These are phyloP conservation scores for Schwanniomyces vanrijiae DNA, from an alignment of 805 yeast genomes.

Conservation along the genomic window DNA sequence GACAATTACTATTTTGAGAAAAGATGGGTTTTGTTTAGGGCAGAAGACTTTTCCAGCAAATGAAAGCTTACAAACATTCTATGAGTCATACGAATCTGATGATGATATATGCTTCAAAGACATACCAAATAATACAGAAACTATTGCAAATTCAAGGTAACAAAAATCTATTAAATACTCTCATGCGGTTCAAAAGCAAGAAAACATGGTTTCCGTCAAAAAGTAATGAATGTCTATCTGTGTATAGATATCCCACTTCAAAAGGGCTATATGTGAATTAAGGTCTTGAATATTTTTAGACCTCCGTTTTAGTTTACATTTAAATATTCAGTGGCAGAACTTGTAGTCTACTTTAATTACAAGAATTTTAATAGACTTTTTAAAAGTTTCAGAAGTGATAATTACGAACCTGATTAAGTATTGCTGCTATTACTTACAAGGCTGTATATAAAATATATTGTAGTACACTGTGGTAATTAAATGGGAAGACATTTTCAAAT, in stretches of 20 bases:
- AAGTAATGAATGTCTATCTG: not conserved
- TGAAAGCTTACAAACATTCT: not conserved
- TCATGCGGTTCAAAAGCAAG: not conserved
- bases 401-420: too few relatives aligned
- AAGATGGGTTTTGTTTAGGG: not conserved
- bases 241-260: not conserved
- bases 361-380: too few relatives aligned
- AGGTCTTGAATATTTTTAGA: not conserved
- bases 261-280: not conserved
- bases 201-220: not conserved
- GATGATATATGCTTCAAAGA: not conserved
- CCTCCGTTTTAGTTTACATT: too few relatives aligned
- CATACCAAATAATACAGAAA: not conserved
- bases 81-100: not conserved
- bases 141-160: not conserved
- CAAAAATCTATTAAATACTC: too few relatives aligned
- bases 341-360: too few relatives aligned
- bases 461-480: not conserved
- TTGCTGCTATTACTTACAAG: too few relatives aligned
- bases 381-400: too few relatives aligned
- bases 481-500: too few relatives aligned
- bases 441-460: not conserved
- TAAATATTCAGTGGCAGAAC: too few relatives aligned
- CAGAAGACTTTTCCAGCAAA: not conserved
- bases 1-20: not conserved